phyloP scores from a whole-genome alignment of 2,329 filamentous ascomycete genomes.

The Exophiala sp. region DNA sequence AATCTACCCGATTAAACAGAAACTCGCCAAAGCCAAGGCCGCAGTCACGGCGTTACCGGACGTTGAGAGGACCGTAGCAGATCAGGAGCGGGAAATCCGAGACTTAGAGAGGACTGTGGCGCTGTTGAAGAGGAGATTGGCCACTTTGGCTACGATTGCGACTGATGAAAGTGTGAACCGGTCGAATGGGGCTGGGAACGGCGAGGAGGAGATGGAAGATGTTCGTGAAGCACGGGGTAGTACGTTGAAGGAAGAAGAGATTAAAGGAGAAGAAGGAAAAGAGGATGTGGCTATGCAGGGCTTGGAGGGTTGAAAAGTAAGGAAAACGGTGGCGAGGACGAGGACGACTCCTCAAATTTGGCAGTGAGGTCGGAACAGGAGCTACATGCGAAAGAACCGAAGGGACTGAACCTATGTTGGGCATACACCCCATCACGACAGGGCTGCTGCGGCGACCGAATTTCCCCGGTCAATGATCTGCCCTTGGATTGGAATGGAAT shows the following conservation, averaged over 20 bases:
- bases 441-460: too few species aligned
- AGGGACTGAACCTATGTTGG: too few species aligned
- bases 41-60: slow-evolving; percentile 42
- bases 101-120: slow-evolving; percentile 38
- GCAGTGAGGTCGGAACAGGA: too few species aligned
- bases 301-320: not conserved
- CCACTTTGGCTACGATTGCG: slow-evolving; percentile 36
- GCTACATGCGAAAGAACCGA: too few species aligned
- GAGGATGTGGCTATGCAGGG: not conserved
- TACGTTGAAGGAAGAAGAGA: too few species aligned
- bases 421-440: too few species aligned
- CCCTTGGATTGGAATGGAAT: too few species aligned
- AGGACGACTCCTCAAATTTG: not conserved
- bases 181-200: not conserved
- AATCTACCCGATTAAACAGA: slow-evolving; percentile 72
- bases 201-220: not conserved
- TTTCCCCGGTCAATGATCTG: too few species aligned
- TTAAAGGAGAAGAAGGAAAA: not conserved
- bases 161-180: not conserved
- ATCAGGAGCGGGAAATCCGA: slow-evolving; percentile 42
- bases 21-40: slow-evolving; percentile 68
- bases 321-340: not conserved
- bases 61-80: slow-evolving; percentile 39
- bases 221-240: not conserved
- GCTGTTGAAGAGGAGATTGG: slow-evolving; percentile 37